Percentiles rank a stretch among this genome's conserved stretches.
Conservation (phyloP, 2,329 filamentous ascomycete genomes). For the Scedosporium boydii region DNA sequence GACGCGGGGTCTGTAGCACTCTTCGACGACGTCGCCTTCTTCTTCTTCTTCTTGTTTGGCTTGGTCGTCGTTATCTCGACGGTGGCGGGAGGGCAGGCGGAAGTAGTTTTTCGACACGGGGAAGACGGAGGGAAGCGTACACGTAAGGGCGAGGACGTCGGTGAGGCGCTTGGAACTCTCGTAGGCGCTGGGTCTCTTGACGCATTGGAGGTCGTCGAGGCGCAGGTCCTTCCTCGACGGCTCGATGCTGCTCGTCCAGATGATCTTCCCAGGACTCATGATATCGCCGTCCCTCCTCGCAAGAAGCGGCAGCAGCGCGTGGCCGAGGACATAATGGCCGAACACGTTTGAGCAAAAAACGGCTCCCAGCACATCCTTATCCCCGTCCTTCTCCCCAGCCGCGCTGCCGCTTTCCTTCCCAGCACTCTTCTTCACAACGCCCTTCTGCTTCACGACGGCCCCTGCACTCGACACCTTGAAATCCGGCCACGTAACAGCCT, state of each 20-base stretch:
- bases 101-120: constrained; percentile 8
- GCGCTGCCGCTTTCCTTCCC: not conserved
- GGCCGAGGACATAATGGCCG: constrained; percentile 83
- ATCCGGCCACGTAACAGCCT: constrained; percentile 64
- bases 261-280: constrained; percentile 52
- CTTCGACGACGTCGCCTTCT: constrained; percentile 13
- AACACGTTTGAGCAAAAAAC: constrained; percentile 92
- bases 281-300: constrained; percentile 29
- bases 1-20: constrained; percentile 42
- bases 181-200: constrained; percentile 58
- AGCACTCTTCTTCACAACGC: not conserved
- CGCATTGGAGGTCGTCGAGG: constrained; percentile 65
- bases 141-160: constrained; percentile 71
- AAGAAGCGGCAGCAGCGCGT: constrained; percentile 70
- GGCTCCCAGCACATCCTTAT: constrained; percentile 54
- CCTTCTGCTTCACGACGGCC: constrained; percentile 4
- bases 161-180: constrained; percentile 82
- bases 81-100: constrained; percentile 5
- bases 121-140: constrained; percentile 51
- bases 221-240: constrained; percentile 45
- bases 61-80: not conserved
- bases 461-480: constrained; percentile 59
- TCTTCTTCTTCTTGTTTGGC: constrained; percentile 8
- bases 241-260: constrained; percentile 85
- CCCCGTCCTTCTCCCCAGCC: not conserved